Evolutionary conservation across 2,329 filamentous ascomycete species (phyloP).

Genomic region (Fusarium sp.): DNA sequence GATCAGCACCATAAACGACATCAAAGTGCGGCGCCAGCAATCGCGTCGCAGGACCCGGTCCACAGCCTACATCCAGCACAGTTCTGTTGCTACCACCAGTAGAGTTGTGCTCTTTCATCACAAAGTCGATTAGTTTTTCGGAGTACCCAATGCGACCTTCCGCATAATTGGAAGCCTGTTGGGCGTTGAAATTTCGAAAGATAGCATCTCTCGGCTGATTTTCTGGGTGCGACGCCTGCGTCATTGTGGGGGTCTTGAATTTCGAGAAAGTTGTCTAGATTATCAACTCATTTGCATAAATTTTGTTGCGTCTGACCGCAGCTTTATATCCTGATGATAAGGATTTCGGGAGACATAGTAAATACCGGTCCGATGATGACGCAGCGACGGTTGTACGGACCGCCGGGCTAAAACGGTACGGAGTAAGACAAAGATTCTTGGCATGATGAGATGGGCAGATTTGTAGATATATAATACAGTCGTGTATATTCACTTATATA

Average conservation of each 20-base stretch:
- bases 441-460: neutral
- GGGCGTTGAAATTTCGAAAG: slow-evolving; percentile 7
- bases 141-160: neutral
- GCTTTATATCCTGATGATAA: neutral
- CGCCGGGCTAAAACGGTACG: neutral
- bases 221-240: neutral
- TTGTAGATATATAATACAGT: no score
- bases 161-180: slow-evolving; percentile 10
- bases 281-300: neutral
- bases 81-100: neutral
- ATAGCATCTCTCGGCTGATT: neutral
- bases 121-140: neutral
- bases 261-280: no score
- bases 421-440: neutral
- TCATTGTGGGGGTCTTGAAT: neutral
- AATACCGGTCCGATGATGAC: neutral
- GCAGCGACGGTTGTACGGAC: neutral
- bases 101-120: neutral
- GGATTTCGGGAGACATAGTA: neutral
- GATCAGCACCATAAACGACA: neutral
- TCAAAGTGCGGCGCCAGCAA: slow-evolving; percentile 9
- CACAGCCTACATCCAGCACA: slow-evolving; percentile 8
- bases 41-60: slow-evolving; percentile 1
- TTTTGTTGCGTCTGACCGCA: neutral
- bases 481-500: no score